A percentile compares a stretch with the other conserved stretches of the same genome.
Evolutionary conservation across 2,329 filamentous ascomycete species (phyloP).

Genomic region (Daldinia sp.): DNA sequence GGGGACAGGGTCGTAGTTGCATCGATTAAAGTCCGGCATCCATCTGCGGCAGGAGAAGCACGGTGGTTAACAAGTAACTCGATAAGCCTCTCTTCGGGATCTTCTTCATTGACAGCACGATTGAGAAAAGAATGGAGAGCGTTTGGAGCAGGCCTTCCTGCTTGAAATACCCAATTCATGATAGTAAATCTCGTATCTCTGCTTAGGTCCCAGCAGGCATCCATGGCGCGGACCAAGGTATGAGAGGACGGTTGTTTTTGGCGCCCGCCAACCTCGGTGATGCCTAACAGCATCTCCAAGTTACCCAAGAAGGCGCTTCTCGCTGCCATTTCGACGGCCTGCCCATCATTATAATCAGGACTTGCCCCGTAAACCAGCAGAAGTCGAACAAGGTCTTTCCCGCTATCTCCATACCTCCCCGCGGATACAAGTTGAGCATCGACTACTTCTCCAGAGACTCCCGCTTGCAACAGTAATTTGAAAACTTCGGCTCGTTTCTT

Average conservation of each 20-base stretch:
- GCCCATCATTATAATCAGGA: constrained; percentile 66
- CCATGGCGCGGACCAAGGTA: constrained; percentile 64
- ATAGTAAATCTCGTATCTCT: constrained; percentile 62
- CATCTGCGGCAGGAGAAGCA: constrained; percentile 64
- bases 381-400: constrained; percentile 62
- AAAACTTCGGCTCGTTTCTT: constrained; percentile 63
- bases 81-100: constrained; percentile 62
- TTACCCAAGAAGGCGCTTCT: constrained; percentile 63
- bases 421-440: constrained; percentile 67
- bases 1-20: constrained; percentile 57
- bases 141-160: constrained; percentile 62
- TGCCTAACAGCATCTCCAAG: constrained; percentile 64
- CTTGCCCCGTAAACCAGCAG: constrained; percentile 66
- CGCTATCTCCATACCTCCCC: constrained; percentile 63
- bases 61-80: constrained; percentile 63
- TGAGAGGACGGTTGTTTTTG: constrained; percentile 60
- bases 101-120: constrained; percentile 65
- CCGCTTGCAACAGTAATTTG: constrained; percentile 62
- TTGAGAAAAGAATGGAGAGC: constrained; percentile 64
- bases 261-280: constrained; percentile 56
- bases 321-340: constrained; percentile 67
- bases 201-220: constrained; percentile 65
- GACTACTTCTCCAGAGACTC: constrained; percentile 64
- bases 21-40: constrained; percentile 65
- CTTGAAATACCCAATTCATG: constrained; percentile 63